A percentile compares a stretch with the other conserved stretches of the same genome.
phyloP scores from a whole-genome alignment of 2,329 filamentous ascomycete species.

The Trichoderma breve region DNA sequence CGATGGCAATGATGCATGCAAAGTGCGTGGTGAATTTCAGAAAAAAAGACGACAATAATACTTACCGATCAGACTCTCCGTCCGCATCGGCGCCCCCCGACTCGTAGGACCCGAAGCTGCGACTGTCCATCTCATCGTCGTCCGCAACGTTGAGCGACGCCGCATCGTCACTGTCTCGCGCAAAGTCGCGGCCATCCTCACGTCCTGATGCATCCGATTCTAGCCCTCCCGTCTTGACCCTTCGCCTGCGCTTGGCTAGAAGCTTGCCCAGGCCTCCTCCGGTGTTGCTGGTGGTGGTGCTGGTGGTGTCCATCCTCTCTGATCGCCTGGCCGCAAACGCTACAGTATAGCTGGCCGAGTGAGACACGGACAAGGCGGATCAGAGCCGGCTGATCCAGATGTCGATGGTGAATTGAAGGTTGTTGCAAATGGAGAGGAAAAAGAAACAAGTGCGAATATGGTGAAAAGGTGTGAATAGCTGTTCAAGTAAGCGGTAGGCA shows the following conservation, averaged over 20 bases:
- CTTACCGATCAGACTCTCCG: slow-evolving; percentile 28
- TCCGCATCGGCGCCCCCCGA: slow-evolving; percentile 36
- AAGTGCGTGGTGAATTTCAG: not conserved
- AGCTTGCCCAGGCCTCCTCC: slow-evolving; percentile 47
- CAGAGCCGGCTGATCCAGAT: not conserved
- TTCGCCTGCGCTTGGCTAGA: slow-evolving; percentile 49
- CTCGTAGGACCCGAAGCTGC: slow-evolving; percentile 37
- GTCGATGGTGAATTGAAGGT: not conserved
- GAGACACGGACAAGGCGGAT: not conserved
- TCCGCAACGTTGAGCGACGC: slow-evolving; percentile 32
- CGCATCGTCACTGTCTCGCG: slow-evolving; percentile 35
- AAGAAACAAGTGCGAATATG: not conserved
- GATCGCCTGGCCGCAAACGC: not conserved
- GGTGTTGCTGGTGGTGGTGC: slow-evolving; percentile 16
- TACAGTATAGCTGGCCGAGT: not conserved
- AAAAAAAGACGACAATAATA: not conserved
- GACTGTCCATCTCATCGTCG: slow-evolving; percentile 34
- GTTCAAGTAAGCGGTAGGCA: not conserved
- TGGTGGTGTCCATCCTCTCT: slow-evolving; percentile 19
- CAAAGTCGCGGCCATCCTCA: slow-evolving; percentile 18
- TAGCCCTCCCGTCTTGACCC: slow-evolving; percentile 44
- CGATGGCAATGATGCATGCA: not conserved
- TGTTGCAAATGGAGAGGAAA: not conserved
- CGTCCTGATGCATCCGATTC: slow-evolving; percentile 32
- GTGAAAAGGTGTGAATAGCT: not conserved